Evolutionary conservation across 2,329 filamentous ascomycete genomes (phyloP), one percentile per base, ranked within the genome.

Genomic region (Hymenotorrendiella dingleyae): DNA sequence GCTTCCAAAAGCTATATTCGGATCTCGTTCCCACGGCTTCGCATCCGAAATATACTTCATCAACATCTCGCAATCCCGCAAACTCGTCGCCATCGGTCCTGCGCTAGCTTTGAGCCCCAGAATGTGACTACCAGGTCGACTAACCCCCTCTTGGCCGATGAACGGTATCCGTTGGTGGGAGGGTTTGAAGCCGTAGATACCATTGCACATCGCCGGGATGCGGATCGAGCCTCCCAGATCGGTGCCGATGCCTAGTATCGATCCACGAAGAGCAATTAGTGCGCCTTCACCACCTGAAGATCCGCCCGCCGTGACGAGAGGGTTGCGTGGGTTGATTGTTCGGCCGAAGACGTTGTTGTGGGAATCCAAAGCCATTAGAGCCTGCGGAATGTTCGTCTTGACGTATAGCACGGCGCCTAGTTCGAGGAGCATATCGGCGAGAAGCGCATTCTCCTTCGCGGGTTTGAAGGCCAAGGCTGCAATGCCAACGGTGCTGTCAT

Each of bases 311-410:
- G 77, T 81, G 17, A 78, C 64, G 12, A 66, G 63, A 9, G 72
- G 66, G 48, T 82, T 80, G n/a, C 70, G 61, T 0, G 81, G 80
- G 53, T 84, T 84, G 24, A 82, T 59, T 0, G 75, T 76, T 20
- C 77, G 69, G 2, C 80, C 80, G 48, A 78, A 78, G 16, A 82
- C 55, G 51, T 81, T 73, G 58, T 82, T 83, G 29, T 74, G 69
- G 4, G 69, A 73, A 55, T 84, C 80, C 29, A 78, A 59, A 6
- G 67, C 67, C 52, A 67, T 66, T 43, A 78, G 60, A 0, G 73
- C 74, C 47, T 79, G 74, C 1, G 82, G 81, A 2, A 86, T 67
- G 52, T 84, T 85, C 1, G 82, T 86, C 62, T 86, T 86, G 50
- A 76, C 72, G 50, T 85, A 82, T n/a, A 82, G 63, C 0, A 86